Percentiles rank a stretch among this genome's conserved stretches.
These are phyloP conservation scores for Sanghuangporus sanghuang DNA, from an alignment of 1,284 basidiomycete species.

Conservation along the genomic window DNA sequence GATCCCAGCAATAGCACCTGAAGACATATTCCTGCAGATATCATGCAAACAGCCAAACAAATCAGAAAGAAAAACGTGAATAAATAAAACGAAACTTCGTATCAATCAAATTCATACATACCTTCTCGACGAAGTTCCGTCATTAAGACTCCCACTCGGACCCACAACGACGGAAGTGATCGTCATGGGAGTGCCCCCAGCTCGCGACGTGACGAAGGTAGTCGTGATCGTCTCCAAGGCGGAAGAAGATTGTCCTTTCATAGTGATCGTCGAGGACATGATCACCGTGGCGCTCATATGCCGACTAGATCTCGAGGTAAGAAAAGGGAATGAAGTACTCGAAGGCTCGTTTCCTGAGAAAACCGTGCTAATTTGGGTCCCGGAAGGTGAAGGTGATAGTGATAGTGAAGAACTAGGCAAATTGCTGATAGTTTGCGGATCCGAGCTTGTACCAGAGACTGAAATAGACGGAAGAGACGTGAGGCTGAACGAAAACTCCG, in stretches of 20 bases:
- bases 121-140: background rate
- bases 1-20: conserved; percentile 11
- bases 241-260: background rate
- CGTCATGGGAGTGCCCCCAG: conserved; percentile 4
- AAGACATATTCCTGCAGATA: background rate
- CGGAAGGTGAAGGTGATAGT: background rate
- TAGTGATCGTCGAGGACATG: background rate
- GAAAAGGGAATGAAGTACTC: background rate
- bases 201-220: background rate
- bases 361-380: background rate
- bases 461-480: background rate
- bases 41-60: too few species aligned
- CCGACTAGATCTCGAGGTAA: background rate
- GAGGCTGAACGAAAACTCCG: background rate
- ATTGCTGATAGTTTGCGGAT: background rate
- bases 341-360: too few species aligned
- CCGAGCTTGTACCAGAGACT: background rate
- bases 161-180: conserved; percentile 8
- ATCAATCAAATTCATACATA: background rate
- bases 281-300: background rate
- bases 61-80: too few species aligned
- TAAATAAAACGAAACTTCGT: background rate
- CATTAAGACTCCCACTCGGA: conserved; percentile 11
- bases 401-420: background rate
- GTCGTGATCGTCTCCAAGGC: conserved; percentile 7